Evolutionary conservation across 352 stramenopile genomes (phyloP), one percentile per base, ranked within the genome.

Genomic region (Globisporangium cylindrosporum): DNA sequence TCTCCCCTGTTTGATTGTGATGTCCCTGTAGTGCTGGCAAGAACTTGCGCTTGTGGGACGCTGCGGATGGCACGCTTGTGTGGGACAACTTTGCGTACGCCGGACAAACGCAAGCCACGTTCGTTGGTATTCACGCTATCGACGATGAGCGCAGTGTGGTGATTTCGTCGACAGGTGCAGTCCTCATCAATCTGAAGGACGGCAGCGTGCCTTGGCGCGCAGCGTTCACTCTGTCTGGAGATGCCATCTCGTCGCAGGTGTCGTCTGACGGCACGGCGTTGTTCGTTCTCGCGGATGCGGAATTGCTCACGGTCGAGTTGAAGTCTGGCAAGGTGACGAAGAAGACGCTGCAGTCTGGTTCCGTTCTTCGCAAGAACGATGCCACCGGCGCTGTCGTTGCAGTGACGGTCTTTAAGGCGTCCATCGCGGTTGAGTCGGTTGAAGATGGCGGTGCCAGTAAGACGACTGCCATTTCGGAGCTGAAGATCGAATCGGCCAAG

Each of bases 11-110:
- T 5, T 24, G 34, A 64, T 46, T 64, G 36, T 70, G 14, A 20
- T 34, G 4, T 54, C 1, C 4, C 14, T 67, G 38, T 25, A 91
- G 83, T 32, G 46, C 68, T 63, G 82, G 75, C 38, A 86, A 76
- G 65, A 83, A 88, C 64, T 64, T 93, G 56, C 75, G 85, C 3
- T 71, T 93, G 62, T 95, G 87, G 87, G 85, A 95, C 57, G 53
- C 74, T 0, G 75, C 76, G 1, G 70, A 88, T 24, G 87, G 87
- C 14, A 72, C 77, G n/a, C 59, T 95, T 53, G 62, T 91, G 12
- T 95, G 87, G 87, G 82, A 95, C 62, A 79, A 81, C 57, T 66
- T 84, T 14, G 76, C 72, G 9, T 78, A 71, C 56, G n/a, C 64
- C 0, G 68, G 72, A 15, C 69, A 53, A 32, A 51, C 69, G 9